Percentiles rank a stretch among this genome's conserved stretches.
phyloP scores from a whole-genome alignment of 371 early-diverging fungal genomes.

The Catenaria anguillulae region DNA sequence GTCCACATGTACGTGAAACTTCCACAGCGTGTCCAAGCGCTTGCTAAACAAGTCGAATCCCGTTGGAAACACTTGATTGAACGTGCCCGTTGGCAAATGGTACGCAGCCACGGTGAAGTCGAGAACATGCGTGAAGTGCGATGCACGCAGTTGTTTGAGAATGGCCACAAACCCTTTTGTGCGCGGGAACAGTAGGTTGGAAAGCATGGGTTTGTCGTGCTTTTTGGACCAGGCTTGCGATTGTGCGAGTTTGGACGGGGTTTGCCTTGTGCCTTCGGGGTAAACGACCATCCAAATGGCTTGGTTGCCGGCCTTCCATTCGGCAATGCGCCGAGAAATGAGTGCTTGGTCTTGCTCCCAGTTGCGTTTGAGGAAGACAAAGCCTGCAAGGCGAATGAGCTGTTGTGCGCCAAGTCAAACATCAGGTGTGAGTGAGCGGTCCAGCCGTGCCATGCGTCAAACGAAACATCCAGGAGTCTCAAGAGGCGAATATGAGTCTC shows the following conservation, averaged over 20 bases:
- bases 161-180: conserved; percentile 61
- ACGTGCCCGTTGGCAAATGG: conserved; percentile 25
- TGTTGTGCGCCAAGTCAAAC: too few species aligned
- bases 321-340: conserved; percentile 37
- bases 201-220: conserved; percentile 29
- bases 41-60: conserved; percentile 27
- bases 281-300: conserved; percentile 59
- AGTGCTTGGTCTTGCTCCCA: conserved; percentile 44
- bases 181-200: conserved; percentile 57
- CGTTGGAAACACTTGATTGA: conserved; percentile 30
- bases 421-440: too few species aligned
- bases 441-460: too few species aligned
- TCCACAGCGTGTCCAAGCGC: neutral
- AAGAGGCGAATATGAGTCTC: too few species aligned
- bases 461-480: too few species aligned
- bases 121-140: conserved; percentile 31
- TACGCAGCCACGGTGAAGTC: conserved; percentile 50
- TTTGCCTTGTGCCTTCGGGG: conserved; percentile 52
- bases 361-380: conserved; percentile 47
- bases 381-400: conserved; percentile 40
- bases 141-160: conserved; percentile 36
- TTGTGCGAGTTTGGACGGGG: conserved; percentile 28
- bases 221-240: conserved; percentile 45
- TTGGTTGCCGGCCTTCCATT: conserved; percentile 34
- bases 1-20: conserved; percentile 51